phyloP scores from a whole-genome alignment of 2,329 filamentous ascomycete species.

The Macrophomina pseudophaseolina region DNA sequence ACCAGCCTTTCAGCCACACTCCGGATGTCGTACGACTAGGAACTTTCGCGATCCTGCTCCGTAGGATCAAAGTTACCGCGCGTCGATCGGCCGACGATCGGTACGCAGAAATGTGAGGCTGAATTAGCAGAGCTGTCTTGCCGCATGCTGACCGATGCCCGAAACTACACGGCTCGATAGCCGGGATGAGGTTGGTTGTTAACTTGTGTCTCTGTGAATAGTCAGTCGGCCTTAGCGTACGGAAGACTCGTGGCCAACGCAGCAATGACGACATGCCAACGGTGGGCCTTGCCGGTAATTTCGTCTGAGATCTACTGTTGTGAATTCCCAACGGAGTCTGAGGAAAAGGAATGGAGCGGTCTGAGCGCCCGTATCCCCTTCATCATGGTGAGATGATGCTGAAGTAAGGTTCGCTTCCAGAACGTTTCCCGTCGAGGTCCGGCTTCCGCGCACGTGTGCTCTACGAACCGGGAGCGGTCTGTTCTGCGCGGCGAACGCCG shows the following conservation, averaged over 20 bases:
- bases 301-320: not conserved
- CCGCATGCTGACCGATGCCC: not conserved
- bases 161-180: not conserved
- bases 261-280: slow-evolving; percentile 3
- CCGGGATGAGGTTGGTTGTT: not conserved
- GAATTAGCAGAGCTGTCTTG: not conserved
- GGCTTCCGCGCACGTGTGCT: too few relatives aligned
- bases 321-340: not conserved
- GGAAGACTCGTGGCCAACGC: not conserved
- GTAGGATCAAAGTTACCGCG: not conserved
- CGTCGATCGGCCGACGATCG: not conserved
- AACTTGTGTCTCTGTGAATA: not conserved
- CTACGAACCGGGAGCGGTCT: not conserved
- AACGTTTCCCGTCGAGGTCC: slow-evolving; percentile 1
- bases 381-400: slow-evolving; percentile 6
- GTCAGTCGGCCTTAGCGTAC: not conserved
- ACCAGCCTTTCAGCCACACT: not conserved
- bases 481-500: not conserved
- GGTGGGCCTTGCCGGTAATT: not conserved
- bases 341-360: not conserved
- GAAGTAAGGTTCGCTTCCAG: not conserved
- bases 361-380: slow-evolving; percentile 13
- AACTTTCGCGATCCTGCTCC: not conserved
- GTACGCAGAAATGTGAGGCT: not conserved
- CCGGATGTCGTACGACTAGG: not conserved